Evolutionary conservation across 2,329 filamentous ascomycete genomes (phyloP), one percentile per base, ranked within the genome.

Genomic region (Septoria linicola): DNA sequence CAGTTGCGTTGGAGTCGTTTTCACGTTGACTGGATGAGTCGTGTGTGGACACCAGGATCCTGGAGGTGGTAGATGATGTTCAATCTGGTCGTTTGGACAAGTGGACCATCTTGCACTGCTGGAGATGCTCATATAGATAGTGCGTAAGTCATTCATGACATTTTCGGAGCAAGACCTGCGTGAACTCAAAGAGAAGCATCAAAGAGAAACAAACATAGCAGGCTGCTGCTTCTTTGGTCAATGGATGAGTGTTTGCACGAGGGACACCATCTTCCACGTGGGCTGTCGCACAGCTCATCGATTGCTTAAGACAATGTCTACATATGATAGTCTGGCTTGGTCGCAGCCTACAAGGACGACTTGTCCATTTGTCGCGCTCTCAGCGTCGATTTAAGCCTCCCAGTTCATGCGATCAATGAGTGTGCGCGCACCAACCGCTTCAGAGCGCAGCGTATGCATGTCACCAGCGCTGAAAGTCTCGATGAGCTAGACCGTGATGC

Each of bases 161-260:
- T 27, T 5, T 5, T 5, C 10, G 23, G 5, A 5, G 10, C 23
- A 10, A 10, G 5, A 27, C 23, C 31, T 7, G 14, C 19, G 19
- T 20, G 8, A 11, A 13, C 14, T 37, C 35, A 20, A 37, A 16
- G 35, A 30, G 21, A 25, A 37, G 32, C 32, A 11, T 42, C 40
- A 42, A 42, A 27, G 31, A 35, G 43, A 25, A 30, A 39, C 21
- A 39, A 8, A 17, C 16, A 13, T 6, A 6, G 13, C 13, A 37
- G 43, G 8, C 32, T 46, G 14, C 34, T 6, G 17, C 35, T 14
- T 32, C 42, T 36, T 46, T 30, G 31, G 17, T 19, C 25, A 16
- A 13, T n/a, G 30, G 43, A 35, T 20, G 21, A 42, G 32, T 46
- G 19, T 37, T 36, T 30, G 21, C 43, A 46, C 32, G 17, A 37